Evolutionary conservation across 2,329 filamentous ascomycete genomes (phyloP).

Genomic region (Endocalyx cinctus): DNA sequence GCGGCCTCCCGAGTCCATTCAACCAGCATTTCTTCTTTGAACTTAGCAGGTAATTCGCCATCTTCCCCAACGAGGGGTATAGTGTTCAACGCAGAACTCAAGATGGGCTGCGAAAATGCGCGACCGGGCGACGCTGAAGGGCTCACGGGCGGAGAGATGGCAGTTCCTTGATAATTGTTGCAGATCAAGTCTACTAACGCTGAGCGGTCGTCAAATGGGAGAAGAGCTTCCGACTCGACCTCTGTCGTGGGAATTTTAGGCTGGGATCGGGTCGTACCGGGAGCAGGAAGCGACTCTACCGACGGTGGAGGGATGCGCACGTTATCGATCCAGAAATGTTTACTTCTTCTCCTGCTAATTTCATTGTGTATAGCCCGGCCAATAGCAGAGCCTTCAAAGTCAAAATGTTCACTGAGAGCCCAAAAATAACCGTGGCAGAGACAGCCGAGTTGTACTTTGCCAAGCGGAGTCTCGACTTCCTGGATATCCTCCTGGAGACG

Average conservation of each 20-base stretch:
- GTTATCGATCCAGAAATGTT: constrained; percentile 73
- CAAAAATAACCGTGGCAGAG: constrained; percentile 88
- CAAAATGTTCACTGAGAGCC: constrained; percentile 71
- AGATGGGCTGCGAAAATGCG: constrained; percentile 56
- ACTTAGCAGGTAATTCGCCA: constrained; percentile 58
- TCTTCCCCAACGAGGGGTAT: constrained; percentile 35
- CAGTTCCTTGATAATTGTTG: constrained; percentile 60
- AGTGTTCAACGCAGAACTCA: constrained; percentile 43
- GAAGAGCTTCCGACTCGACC: constrained; percentile 59
- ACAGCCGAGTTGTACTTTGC: constrained; percentile 76
- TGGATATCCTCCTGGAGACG: constrained; percentile 81
- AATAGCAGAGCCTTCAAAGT: constrained; percentile 65
- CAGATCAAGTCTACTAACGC: constrained; percentile 72
- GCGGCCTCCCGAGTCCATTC: constrained; percentile 77
- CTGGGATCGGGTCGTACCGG: constrained; percentile 40
- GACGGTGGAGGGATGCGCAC: constrained; percentile 66
- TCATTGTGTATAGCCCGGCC: constrained; percentile 72
- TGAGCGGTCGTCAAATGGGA: constrained; percentile 70
- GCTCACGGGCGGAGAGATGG: constrained; percentile 62
- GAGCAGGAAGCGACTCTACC: constrained; percentile 56
- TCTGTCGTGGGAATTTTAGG: constrained; percentile 45
- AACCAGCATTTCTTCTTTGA: constrained; percentile 71
- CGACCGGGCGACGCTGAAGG: constrained; percentile 67
- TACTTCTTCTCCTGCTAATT: constrained; percentile 67
- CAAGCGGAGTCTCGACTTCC: constrained; percentile 57